Percentiles rank a stretch among this genome's conserved stretches.
Conservation (phyloP, 805 yeast genomes). For the Hanseniaspora nectarophila region DNA sequence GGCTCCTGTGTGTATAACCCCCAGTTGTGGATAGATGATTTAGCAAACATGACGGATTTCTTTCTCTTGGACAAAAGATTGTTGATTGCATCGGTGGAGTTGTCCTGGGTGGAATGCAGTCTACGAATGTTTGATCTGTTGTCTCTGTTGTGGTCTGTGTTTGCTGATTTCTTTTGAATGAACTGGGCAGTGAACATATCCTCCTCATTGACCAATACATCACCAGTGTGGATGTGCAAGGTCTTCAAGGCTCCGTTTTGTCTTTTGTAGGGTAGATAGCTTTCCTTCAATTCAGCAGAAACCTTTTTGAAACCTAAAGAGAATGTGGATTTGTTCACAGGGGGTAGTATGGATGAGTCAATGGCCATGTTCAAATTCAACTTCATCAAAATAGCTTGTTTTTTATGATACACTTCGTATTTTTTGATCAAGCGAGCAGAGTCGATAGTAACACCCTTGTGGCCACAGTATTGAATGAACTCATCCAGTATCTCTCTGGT, state of each 20-base stretch:
- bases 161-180: slow-evolving; percentile 16
- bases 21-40: slow-evolving; percentile 97
- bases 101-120: slow-evolving; percentile 6
- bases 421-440: slow-evolving; percentile 1
- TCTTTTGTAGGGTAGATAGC: slow-evolving; percentile 73
- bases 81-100: slow-evolving; percentile 14
- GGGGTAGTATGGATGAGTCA: neutral
- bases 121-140: slow-evolving; percentile 19
- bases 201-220: slow-evolving; percentile 23
- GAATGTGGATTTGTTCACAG: neutral
- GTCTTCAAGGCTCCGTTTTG: slow-evolving; percentile 60
- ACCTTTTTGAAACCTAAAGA: slow-evolving; percentile 63
- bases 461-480: slow-evolving; percentile 17
- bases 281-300: slow-evolving; percentile 58
- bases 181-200: slow-evolving; percentile 32
- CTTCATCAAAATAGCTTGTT: neutral
- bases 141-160: slow-evolving; percentile 5
- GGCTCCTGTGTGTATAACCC: slow-evolving; percentile 93
- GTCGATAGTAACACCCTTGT: slow-evolving; percentile 7
- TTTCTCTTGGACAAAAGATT: slow-evolving; percentile 61
- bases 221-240: slow-evolving; percentile 50
- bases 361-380: slow-evolving; percentile 1
- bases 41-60: slow-evolving; percentile 90
- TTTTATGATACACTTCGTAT: neutral
- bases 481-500: slow-evolving; percentile 22